Evolutionary conservation across 129 eudicot species (phyloP).

Genomic region (Flaveria linearis): DNA sequence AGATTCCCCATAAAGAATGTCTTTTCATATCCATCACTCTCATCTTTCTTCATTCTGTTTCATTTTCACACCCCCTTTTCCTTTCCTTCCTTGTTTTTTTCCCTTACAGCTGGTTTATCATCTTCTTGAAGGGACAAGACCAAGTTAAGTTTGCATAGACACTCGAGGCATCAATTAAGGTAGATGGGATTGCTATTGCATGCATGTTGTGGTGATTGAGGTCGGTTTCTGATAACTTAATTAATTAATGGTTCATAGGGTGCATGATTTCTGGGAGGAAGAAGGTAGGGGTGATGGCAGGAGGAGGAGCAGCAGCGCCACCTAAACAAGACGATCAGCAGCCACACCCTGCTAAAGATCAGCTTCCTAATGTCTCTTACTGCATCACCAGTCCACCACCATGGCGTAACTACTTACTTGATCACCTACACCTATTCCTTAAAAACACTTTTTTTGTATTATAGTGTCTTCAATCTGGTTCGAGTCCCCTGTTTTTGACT

Average conservation of each 20-base stretch:
- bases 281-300: conserved; percentile 51
- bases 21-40: background rate
- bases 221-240: too few species aligned
- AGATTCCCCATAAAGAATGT: conserved; percentile 32
- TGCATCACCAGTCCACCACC: conserved; percentile 93
- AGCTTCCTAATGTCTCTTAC: conserved; percentile 73
- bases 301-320: conserved; percentile 53
- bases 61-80: conserved; percentile 25
- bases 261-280: background rate
- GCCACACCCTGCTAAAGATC: conserved; percentile 84
- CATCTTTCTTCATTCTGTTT: conserved; percentile 29
- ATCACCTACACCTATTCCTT: background rate
- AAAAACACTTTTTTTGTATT: background rate
- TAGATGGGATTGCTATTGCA: too few species aligned
- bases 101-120: background rate
- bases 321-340: conserved; percentile 72
- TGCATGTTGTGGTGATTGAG: too few species aligned
- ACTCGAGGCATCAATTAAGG: too few species aligned
- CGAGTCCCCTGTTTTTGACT: too few species aligned
- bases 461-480: too few species aligned
- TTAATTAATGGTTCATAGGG: too few species aligned
- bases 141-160: background rate
- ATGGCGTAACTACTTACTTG: conserved; percentile 52
- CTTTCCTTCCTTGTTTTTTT: background rate
- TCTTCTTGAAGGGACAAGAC: background rate